Conservation (phyloP, 1,284 basidiomycete species). For the Ustilago loliicola region DNA sequence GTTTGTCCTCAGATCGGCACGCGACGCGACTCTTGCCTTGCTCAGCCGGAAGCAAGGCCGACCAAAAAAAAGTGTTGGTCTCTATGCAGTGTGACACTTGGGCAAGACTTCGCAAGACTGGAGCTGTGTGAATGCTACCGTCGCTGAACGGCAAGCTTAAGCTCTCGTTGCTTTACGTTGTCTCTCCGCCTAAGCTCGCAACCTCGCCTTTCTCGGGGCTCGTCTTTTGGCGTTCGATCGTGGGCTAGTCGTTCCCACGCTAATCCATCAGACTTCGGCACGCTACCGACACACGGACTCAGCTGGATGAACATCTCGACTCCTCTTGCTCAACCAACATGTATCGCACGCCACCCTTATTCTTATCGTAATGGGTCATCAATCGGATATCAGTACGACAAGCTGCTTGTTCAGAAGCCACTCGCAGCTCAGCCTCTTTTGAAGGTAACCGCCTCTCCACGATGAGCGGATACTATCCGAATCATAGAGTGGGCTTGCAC, state of each 20-base stretch:
- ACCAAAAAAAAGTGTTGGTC: conserved; percentile 33
- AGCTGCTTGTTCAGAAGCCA: neutral
- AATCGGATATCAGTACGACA: neutral
- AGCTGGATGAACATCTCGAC: conserved; percentile 14
- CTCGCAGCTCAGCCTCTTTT: neutral
- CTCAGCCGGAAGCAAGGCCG: neutral
- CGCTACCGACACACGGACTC: neutral
- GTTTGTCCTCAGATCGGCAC: conserved; percentile 15
- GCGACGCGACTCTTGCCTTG: conserved; percentile 24
- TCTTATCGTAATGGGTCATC: no score
- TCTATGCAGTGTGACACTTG: conserved; percentile 14
- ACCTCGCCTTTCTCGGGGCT: neutral
- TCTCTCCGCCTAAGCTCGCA: neutral
- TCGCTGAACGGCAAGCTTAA: conserved; percentile 6
- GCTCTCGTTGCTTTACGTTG: conserved; percentile 3
- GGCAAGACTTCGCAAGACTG: neutral
- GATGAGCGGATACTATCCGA: conserved; percentile 11
- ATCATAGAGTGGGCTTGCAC: neutral
- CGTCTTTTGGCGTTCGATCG: neutral
- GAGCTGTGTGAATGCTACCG: conserved; percentile 7
- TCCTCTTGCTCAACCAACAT: neutral
- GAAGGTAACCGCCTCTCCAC: neutral
- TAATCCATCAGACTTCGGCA: neutral
- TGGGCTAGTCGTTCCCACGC: neutral
- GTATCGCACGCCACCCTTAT: neutral